Conservation (phyloP, 2,329 filamentous ascomycete genomes). For the Diaporthe citrichinensis region DNA sequence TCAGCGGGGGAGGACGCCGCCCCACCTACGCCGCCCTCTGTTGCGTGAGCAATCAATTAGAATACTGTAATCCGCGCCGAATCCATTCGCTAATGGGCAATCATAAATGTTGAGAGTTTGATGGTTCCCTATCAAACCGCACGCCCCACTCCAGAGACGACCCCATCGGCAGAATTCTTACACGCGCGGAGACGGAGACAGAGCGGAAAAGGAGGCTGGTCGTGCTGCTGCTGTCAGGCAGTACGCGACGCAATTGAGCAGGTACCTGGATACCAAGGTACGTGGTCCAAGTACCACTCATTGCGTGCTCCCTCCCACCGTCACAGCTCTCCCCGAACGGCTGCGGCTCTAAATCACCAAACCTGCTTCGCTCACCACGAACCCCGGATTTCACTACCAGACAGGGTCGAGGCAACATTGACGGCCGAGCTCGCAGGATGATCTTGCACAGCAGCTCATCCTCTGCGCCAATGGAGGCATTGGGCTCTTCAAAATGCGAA, state of each 20-base stretch:
- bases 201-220: conserved; percentile 31
- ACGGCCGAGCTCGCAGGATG: background rate
- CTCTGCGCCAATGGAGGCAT: background rate
- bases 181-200: conserved; percentile 8
- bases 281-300: background rate
- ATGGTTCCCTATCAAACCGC: conserved; percentile 26
- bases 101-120: conserved; percentile 29
- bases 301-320: background rate
- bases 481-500: background rate
- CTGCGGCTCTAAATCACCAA: conserved; percentile 6
- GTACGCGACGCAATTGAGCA: background rate
- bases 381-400: background rate
- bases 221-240: background rate
- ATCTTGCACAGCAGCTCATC: background rate
- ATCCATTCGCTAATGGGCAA: conserved; percentile 32
- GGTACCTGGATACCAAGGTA: background rate
- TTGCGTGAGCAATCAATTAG: conserved; percentile 13
- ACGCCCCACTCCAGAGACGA: background rate
- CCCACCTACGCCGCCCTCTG: conserved; percentile 6
- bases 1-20: conserved; percentile 7
- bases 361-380: background rate
- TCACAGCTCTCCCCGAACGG: background rate
- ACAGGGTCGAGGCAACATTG: background rate
- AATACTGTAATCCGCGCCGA: background rate
- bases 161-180: conserved; percentile 32